Percentiles rank a stretch among this genome's conserved stretches.
These are phyloP conservation scores for Boletus reticulatus DNA, from an alignment of 768 basidiomycete genomes.

Conservation along the genomic window DNA sequence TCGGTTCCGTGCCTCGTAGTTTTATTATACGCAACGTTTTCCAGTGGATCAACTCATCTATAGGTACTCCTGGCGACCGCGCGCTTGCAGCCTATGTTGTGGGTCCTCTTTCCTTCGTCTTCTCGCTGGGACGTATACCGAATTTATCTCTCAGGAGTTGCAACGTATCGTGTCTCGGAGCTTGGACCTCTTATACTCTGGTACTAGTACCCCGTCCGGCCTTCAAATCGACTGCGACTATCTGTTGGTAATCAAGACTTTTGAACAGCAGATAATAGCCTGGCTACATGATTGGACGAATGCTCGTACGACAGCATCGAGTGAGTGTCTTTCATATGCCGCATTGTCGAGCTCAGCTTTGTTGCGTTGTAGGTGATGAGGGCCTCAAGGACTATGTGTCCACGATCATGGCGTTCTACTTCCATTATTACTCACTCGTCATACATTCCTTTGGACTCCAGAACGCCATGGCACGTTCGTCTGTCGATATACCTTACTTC, in stretches of 20 bases:
- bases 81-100: slow-evolving; percentile 78
- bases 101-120: slow-evolving; percentile 21
- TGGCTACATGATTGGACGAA: slow-evolving; percentile 57
- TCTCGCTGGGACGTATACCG: not conserved
- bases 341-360: slow-evolving; percentile 1
- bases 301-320: slow-evolving; percentile 10
- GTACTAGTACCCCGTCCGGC: slow-evolving; percentile 75
- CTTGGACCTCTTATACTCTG: slow-evolving; percentile 87
- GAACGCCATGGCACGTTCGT: slow-evolving; percentile 81
- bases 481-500: slow-evolving; percentile 78
- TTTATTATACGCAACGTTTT: slow-evolving; percentile 83
- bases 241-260: slow-evolving; percentile 75
- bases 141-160: slow-evolving; percentile 52
- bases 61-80: slow-evolving; percentile 62
- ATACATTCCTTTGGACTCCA: slow-evolving; percentile 96
- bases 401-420: slow-evolving; percentile 63
- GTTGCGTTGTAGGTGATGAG: slow-evolving; percentile 23
- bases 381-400: slow-evolving; percentile 24
- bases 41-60: slow-evolving; percentile 69
- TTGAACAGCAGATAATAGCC: slow-evolving; percentile 72
- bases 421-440: slow-evolving; percentile 82
- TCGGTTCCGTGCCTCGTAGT: slow-evolving; percentile 36
- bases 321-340: slow-evolving; percentile 13
- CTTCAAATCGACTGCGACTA: slow-evolving; percentile 85
- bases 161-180: slow-evolving; percentile 89